Conservation (phyloP, 805 yeast genomes). For the Sugiyamaella americana region DNA sequence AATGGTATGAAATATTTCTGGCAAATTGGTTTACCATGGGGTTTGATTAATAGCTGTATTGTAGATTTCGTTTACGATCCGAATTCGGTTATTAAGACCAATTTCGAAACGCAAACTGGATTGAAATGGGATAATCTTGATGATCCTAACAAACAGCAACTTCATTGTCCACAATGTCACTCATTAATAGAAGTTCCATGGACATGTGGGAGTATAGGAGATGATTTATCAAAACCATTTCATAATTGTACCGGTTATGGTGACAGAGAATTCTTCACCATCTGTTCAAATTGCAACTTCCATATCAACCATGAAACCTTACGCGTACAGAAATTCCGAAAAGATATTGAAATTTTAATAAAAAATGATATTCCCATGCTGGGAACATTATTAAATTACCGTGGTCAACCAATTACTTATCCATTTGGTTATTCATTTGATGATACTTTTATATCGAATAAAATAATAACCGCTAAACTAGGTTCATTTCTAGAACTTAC, state of each 20-base stretch:
- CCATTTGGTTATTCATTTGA: not conserved
- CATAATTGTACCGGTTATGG: conserved; percentile 3
- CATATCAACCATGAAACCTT: conserved; percentile 1
- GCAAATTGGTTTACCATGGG: conserved; percentile 12
- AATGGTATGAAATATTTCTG: conserved; percentile 2
- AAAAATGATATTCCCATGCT: too few relatives aligned
- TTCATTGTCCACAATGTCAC: conserved; percentile 7
- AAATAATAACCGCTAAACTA: too few relatives aligned
- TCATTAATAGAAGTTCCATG: conserved; percentile 1
- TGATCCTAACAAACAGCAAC: not conserved
- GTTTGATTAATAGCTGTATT: conserved; percentile 2
- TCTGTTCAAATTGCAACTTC: conserved; percentile 7
- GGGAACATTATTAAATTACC: too few relatives aligned
- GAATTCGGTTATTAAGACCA: not conserved
- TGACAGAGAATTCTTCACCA: conserved; percentile 4
- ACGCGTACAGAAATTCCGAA: conserved; percentile 5
- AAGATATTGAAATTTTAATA: conserved; percentile 5
- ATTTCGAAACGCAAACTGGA: conserved; percentile 3
- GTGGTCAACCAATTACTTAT: too few relatives aligned
- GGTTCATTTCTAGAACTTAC: not conserved
- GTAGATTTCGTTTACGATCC: not conserved
- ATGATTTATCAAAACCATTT: too few relatives aligned
- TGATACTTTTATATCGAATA: too few relatives aligned
- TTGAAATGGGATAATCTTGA: conserved; percentile 8
- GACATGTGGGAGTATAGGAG: too few relatives aligned